Evolutionary conservation across 2,329 filamentous ascomycete genomes (phyloP).

Genomic region (Karstenula rhodostoma): DNA sequence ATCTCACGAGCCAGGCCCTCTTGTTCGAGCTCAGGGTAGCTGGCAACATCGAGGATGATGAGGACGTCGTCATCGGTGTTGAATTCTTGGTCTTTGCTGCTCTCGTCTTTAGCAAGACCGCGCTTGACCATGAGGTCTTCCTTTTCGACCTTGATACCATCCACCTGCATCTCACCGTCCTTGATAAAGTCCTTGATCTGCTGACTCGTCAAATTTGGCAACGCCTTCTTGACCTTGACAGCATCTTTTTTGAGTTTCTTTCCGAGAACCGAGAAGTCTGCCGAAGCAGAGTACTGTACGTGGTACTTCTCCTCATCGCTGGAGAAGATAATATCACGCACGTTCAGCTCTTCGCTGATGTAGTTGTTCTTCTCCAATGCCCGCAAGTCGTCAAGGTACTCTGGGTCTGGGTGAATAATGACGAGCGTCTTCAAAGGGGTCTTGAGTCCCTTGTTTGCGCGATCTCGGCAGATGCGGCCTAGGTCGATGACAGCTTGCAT

Average conservation of each 20-base stretch:
- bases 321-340: conserved; percentile 83
- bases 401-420: conserved; percentile 82
- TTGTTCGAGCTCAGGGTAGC: conserved; percentile 84
- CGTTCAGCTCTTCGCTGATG: conserved; percentile 89
- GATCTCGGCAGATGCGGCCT: conserved; percentile 83
- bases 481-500: conserved; percentile 98
- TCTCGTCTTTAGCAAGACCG: conserved; percentile 75
- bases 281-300: conserved; percentile 87
- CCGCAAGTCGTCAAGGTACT: conserved; percentile 86
- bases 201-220: conserved; percentile 79
- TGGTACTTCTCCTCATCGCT: conserved; percentile 90
- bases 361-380: conserved; percentile 91
- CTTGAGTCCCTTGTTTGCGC: conserved; percentile 84
- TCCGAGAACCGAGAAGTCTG: conserved; percentile 92
- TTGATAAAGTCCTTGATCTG: conserved; percentile 82
- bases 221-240: conserved; percentile 86
- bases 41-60: conserved; percentile 83
- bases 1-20: conserved; percentile 92
- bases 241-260: conserved; percentile 98
- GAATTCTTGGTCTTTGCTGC: conserved; percentile 78
- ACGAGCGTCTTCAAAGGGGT: conserved; percentile 89
- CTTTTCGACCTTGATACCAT: conserved; percentile 82
- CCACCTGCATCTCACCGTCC: conserved; percentile 78
- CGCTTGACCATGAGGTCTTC: conserved; percentile 86
- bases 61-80: conserved; percentile 91